phyloP scores from a whole-genome alignment of 306 rosid genomes.

The Medicago arabica region DNA sequence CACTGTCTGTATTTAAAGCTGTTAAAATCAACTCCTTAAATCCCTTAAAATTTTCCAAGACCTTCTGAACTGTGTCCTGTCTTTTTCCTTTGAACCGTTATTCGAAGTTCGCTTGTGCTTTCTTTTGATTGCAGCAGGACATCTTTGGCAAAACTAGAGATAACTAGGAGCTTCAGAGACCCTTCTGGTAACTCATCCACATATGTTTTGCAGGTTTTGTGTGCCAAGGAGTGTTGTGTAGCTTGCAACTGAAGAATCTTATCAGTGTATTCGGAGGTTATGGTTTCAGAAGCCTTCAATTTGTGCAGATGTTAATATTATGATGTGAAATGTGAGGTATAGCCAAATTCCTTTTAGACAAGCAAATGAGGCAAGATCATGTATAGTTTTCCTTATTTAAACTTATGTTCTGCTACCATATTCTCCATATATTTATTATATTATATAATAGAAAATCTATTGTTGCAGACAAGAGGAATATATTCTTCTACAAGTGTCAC shows the following conservation, averaged over 20 bases:
- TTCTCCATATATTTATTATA: conserved; percentile 16
- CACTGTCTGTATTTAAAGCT: conserved; percentile 18
- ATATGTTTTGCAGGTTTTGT: conserved; percentile 10
- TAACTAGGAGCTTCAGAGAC: conserved; percentile 39
- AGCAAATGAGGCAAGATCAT: conserved; percentile 9
- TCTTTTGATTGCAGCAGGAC: conserved; percentile 37
- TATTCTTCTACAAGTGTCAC: conserved; percentile 33
- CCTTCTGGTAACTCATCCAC: conserved; percentile 41
- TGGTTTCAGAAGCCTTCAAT: conserved; percentile 34
- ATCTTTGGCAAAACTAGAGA: conserved; percentile 38
- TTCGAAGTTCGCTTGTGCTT: conserved; percentile 37
- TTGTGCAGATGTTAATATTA: conserved; percentile 36
- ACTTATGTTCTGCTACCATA: conserved; percentile 1
- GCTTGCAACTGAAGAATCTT: conserved; percentile 40
- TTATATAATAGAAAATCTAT: conserved; percentile 10
- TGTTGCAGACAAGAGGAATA: conserved; percentile 46
- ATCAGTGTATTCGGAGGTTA: conserved; percentile 19
- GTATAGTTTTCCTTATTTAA: background rate
- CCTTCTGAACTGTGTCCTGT: conserved; percentile 24
- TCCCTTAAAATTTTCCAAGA: conserved; percentile 30
- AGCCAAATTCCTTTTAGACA: conserved; percentile 1
- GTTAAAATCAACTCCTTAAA: background rate
- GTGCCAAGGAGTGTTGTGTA: conserved; percentile 36
- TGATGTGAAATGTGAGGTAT: conserved; percentile 33
- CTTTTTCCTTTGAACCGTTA: conserved; percentile 39